These are phyloP conservation scores for Piedraia hortae DNA, from an alignment of 2,329 filamentous ascomycete species.

Conservation along the genomic window DNA sequence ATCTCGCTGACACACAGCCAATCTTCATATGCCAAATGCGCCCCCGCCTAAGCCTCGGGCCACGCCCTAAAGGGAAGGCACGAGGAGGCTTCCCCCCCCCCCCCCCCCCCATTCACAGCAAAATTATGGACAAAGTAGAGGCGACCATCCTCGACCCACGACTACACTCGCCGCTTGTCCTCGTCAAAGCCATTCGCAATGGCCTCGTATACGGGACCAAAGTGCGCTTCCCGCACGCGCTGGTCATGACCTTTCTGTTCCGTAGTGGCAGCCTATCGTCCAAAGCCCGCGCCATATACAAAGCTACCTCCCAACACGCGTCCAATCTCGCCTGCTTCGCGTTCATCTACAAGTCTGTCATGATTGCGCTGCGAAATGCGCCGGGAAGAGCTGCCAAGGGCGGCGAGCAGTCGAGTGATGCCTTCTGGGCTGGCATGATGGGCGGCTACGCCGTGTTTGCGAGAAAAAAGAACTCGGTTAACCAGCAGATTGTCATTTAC, in stretches of 20 bases:
- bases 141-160: conserved; percentile 50
- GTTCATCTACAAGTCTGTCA: conserved; percentile 60
- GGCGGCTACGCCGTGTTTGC: conserved; percentile 91
- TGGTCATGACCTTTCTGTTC: conserved; percentile 97
- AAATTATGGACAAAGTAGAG: conserved; percentile 43
- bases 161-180: conserved; percentile 58
- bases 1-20: no score
- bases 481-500: conserved; percentile 95
- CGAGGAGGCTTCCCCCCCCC: no score
- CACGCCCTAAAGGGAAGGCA: no score
- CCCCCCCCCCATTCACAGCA: no score
- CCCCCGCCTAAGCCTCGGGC: no score
- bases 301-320: conserved; percentile 73
- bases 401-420: conserved; percentile 47
- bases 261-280: conserved; percentile 57
- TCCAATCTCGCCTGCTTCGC: conserved; percentile 80
- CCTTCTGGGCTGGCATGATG: conserved; percentile 60
- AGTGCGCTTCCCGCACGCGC: conserved; percentile 89
- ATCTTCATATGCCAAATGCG: no score
- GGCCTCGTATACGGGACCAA: conserved; percentile 90
- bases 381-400: no score
- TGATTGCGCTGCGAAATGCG: conserved; percentile 38
- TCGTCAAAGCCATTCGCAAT: conserved; percentile 87
- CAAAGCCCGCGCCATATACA: conserved; percentile 50
- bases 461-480: conserved; percentile 48